Evolutionary conservation across 768 basidiomycete genomes (phyloP).

Genomic region (Boletus rubroflammeus): DNA sequence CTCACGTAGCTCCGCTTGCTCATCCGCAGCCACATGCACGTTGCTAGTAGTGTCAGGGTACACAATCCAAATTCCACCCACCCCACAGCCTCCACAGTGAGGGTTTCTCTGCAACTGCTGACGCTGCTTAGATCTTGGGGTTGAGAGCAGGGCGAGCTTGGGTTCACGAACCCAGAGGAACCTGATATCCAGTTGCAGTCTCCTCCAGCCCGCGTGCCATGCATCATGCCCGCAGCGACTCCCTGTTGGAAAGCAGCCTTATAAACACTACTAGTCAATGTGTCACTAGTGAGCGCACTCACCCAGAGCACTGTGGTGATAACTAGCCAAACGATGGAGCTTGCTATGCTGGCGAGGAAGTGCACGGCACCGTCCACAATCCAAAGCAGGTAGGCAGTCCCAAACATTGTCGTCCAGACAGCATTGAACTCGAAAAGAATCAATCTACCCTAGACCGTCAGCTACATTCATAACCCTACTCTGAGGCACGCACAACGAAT

Average conservation of each 20-base stretch:
- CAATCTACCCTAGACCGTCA: constrained; percentile 35
- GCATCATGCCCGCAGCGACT: constrained; percentile 63
- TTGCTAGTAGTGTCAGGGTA: constrained; percentile 49
- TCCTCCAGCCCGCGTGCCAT: constrained; percentile 56
- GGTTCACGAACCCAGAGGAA: constrained; percentile 25
- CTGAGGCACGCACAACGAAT: constrained; percentile 49
- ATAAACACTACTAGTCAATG: neutral
- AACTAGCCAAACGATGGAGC: constrained; percentile 71
- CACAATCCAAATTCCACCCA: constrained; percentile 75
- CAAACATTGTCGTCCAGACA: constrained; percentile 73
- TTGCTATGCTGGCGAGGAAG: constrained; percentile 71
- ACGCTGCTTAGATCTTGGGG: constrained; percentile 20
- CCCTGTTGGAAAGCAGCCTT: constrained; percentile 43
- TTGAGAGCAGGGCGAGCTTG: constrained; percentile 23
- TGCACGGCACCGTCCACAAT: constrained; percentile 62
- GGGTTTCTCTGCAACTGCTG: constrained; percentile 61
- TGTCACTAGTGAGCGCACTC: constrained; percentile 18
- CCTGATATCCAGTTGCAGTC: constrained; percentile 51
- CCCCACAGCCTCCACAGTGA: constrained; percentile 71
- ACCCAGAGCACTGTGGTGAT: constrained; percentile 69
- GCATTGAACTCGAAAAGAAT: constrained; percentile 62
- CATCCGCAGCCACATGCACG: constrained; percentile 49
- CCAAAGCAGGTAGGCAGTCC: constrained; percentile 68
- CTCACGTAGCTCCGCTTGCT: constrained; percentile 38
- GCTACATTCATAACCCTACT: neutral